Base-by-base conservation (phyloP, 2,329 filamentous ascomycete genomes). In the Alternaria triticimaculans region DNA sequence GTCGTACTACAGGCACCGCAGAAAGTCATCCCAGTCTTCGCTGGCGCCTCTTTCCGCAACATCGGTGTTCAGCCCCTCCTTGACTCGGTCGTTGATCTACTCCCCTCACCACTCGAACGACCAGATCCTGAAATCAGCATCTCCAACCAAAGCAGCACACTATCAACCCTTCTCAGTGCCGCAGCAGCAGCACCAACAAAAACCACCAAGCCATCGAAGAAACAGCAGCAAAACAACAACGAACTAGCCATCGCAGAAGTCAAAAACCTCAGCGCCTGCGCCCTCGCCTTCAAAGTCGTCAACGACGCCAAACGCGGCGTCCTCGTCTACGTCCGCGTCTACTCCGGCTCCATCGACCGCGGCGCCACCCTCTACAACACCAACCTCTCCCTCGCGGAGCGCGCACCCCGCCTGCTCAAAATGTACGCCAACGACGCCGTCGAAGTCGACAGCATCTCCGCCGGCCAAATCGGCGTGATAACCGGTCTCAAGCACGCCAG, bases 381-480 rank as follows among this genome's bases (percentile, higher is more conserved):
- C 11, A 93, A 92, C 68, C 86, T 97, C 3, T 87, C 91, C 62
- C 82, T 89, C n/a, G 89, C 90, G 1, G 96, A 98, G 77, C 88
- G 90, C 54, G 91, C 92, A 0, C 90, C 93, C 58, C 90, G 91
- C 4, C 87, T 98, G 37, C 83, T 97, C 59, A 94, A 94, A 70
- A 96, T 98, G 83, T 96, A 96, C 64, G 96, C 93, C 55, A 90
- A 90, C 37, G 92, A 96, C 75, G 91, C 94, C 0, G 88, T 96
- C 15, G 94, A 97, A 67, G 90, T 98, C 21, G 87, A 90, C 20
- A 88, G 90, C 26, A 91, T 99, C 41, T 84, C 88, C 4, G 89
- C 93, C 0, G 96, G 96, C 0, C 94, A 98, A 76, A 99, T 99
- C 64, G 96, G 96, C 30, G 96, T 97, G 5, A 90, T 99, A 55